Evolutionary conservation across 306 rosid species (phyloP).

Genomic region (Abrus pulchellus): DNA sequence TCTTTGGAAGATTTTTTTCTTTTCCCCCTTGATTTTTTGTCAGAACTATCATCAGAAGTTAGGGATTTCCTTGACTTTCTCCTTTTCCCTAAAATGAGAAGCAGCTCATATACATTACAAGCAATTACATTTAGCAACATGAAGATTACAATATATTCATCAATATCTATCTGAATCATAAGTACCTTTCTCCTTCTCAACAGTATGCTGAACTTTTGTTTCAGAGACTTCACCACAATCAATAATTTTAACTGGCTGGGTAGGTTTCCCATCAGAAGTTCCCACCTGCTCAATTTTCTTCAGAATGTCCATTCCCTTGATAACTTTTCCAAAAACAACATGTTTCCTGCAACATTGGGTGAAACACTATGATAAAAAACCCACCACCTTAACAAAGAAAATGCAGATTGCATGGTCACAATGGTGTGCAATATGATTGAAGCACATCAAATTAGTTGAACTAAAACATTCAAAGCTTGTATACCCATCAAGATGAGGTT

Average conservation of each 20-base stretch:
- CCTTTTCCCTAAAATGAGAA: slow-evolving; percentile 69
- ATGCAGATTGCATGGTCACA: slow-evolving; percentile 26
- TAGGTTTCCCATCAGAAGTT: slow-evolving; percentile 84
- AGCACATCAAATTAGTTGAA: slow-evolving; percentile 16
- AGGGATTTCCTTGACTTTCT: slow-evolving; percentile 62
- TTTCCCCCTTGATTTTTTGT: slow-evolving; percentile 64
- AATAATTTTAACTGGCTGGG: slow-evolving; percentile 73
- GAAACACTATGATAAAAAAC: slow-evolving; percentile 19
- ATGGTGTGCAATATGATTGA: neutral
- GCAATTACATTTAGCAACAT: slow-evolving; percentile 19
- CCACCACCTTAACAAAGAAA: slow-evolving; percentile 14
- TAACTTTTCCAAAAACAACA: slow-evolving; percentile 94
- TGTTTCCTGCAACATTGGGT: slow-evolving; percentile 76
- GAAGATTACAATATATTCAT: slow-evolving; percentile 37
- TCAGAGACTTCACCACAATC: slow-evolving; percentile 85
- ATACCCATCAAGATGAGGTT: slow-evolving; percentile 96
- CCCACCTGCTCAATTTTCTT: slow-evolving; percentile 86
- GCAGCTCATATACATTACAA: slow-evolving; percentile 26
- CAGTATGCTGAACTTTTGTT: slow-evolving; percentile 52
- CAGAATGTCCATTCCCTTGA: slow-evolving; percentile 75
- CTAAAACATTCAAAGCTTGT: slow-evolving; percentile 33
- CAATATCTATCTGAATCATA: slow-evolving; percentile 13
- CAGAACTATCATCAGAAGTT: slow-evolving; percentile 69
- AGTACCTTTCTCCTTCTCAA: slow-evolving; percentile 82
- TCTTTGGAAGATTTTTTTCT: slow-evolving; percentile 65